phyloP scores from a whole-genome alignment of 2,329 filamentous ascomycete genomes.

The Penicillium concentricum region DNA sequence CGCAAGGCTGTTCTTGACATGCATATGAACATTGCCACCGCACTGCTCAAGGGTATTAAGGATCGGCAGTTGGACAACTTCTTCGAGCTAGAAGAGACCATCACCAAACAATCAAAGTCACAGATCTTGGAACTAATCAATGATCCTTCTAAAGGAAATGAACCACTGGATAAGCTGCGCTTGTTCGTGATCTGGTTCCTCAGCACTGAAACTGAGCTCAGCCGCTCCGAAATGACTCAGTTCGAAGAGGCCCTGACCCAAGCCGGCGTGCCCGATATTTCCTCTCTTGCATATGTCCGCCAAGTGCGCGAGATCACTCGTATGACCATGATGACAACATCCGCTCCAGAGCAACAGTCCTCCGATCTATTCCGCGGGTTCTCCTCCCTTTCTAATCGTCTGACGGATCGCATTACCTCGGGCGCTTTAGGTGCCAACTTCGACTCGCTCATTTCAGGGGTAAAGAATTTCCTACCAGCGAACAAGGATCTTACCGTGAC shows the following conservation, averaged over 20 bases:
- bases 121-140: constrained; percentile 87
- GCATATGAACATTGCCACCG: constrained; percentile 97
- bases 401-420: constrained; percentile 92
- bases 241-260: constrained; percentile 81
- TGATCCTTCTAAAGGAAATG: constrained; percentile 75
- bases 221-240: constrained; percentile 74
- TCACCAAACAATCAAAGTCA: constrained; percentile 84
- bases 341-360: constrained; percentile 61
- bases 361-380: constrained; percentile 87
- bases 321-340: constrained; percentile 96
- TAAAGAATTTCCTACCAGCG: constrained; percentile 96
- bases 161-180: constrained; percentile 84
- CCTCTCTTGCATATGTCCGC: constrained; percentile 79
- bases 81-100: constrained; percentile 90
- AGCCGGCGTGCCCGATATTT: constrained; percentile 69
- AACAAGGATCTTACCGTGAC: constrained; percentile 96
- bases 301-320: constrained; percentile 92
- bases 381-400: constrained; percentile 82
- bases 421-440: constrained; percentile 84
- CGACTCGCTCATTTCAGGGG: constrained; percentile 88
- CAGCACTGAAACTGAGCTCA: constrained; percentile 86
- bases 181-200: constrained; percentile 97
- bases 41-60: constrained; percentile 78
- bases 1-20: constrained; percentile 92
- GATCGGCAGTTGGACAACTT: constrained; percentile 93